phyloP scores from a whole-genome alignment of 257 asterid species.

The Cynanchum wilfordii region DNA sequence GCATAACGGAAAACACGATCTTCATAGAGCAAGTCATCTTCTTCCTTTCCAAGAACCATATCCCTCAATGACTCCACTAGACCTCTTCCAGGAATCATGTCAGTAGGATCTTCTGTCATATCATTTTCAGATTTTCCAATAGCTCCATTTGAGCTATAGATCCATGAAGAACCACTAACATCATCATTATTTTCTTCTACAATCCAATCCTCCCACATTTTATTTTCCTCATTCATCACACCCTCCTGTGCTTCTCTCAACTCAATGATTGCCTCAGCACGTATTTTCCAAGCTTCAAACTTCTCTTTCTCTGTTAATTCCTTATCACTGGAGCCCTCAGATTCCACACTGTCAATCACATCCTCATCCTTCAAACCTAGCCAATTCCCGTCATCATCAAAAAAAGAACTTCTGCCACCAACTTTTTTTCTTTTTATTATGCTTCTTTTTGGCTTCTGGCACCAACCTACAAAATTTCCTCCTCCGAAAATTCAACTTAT shows the following conservation, averaged over 20 bases:
- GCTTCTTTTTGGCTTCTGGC: conserved; percentile 64
- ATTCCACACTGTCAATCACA: conserved; percentile 51
- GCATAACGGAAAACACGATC: conserved; percentile 91
- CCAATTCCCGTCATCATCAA: conserved; percentile 88
- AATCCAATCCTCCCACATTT: conserved; percentile 97
- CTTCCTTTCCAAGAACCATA: conserved; percentile 65
- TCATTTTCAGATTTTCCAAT: conserved; percentile 35
- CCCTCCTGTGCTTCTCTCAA: conserved; percentile 90
- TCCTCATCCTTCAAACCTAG: conserved; percentile 79
- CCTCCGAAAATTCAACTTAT: conserved; percentile 39
- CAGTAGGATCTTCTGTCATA: conserved; percentile 40
- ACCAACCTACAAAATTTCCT: conserved; percentile 43
- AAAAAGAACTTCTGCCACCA: conserved; percentile 89
- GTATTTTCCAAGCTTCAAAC: conserved; percentile 92
- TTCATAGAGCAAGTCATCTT: conserved; percentile 84
- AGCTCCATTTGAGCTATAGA: conserved; percentile 40
- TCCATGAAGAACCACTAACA: conserved; percentile 53
- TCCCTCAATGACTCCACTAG: conserved; percentile 76
- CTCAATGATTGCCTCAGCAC: conserved; percentile 89
- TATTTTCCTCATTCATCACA: conserved; percentile 72
- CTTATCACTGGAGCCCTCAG: conserved; percentile 38
- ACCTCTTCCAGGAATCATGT: conserved; percentile 57
- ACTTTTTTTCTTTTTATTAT: conserved; percentile 42
- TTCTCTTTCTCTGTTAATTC: conserved; percentile 72
- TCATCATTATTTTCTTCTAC: conserved; percentile 48